Evolutionary conservation across 106 monocot species (phyloP).

Genomic region (Apostasia shenzhenica): DNA sequence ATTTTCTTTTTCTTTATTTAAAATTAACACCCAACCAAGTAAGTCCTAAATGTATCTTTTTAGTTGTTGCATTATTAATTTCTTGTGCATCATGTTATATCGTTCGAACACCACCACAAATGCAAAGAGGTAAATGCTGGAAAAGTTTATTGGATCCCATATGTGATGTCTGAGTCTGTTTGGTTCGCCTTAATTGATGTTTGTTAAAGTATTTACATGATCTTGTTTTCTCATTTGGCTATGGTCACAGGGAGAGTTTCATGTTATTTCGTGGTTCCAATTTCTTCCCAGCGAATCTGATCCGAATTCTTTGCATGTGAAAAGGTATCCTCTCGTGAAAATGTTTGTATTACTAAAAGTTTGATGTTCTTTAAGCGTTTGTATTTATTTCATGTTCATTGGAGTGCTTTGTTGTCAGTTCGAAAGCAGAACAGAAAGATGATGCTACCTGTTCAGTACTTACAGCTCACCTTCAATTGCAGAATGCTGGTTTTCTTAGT

Average conservation of each 20-base stretch:
- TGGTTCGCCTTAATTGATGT: too few species aligned
- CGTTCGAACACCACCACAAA: background rate
- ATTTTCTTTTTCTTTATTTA: too few species aligned
- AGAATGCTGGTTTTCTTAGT: constrained; percentile 81
- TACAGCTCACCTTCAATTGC: constrained; percentile 73
- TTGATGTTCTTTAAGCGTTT: too few species aligned
- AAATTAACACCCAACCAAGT: too few species aligned
- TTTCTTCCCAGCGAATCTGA: constrained; percentile 80
- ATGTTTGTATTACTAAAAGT: background rate
- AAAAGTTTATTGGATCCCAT: background rate
- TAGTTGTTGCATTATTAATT: too few species aligned
- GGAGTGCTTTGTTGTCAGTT: constrained; percentile 20
- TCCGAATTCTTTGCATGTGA: constrained; percentile 42
- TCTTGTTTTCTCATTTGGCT: background rate
- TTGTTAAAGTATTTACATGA: background rate
- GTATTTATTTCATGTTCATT: too few species aligned
- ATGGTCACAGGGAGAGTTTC: constrained; percentile 70
- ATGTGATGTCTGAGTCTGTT: too few species aligned
- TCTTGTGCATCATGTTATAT: background rate
- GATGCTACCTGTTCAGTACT: constrained; percentile 45
- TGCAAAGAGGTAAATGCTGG: background rate
- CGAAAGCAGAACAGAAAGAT: constrained; percentile 73
- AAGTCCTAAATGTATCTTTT: too few species aligned
- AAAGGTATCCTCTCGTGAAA: constrained; percentile 33
- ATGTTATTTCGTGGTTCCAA: constrained; percentile 87